Evolutionary conservation across 495 filamentous ascomycete genomes (phyloP), one percentile per base, ranked within the genome.

Genomic region (Staphylotrichum longicolle): DNA sequence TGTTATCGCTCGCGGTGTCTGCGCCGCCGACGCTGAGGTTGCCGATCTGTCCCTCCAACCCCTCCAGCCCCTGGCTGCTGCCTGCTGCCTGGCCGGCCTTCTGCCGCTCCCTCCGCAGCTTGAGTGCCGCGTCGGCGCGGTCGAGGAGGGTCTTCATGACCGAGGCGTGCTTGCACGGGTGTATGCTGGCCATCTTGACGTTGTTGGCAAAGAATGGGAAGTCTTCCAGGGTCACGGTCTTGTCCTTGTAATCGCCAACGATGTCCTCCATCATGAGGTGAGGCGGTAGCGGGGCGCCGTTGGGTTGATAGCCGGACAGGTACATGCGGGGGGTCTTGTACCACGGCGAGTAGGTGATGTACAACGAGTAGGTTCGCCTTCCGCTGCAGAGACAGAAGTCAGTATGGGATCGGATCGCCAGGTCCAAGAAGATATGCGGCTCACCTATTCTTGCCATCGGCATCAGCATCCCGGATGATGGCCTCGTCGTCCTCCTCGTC

Each of bases 61-160:
- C 79, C 35, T 79, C 78, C 72, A 84, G 78, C 39, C 80, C 83
- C 49, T 82, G 79, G 40, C 78, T 78, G 63, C 73, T 78, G 41
- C 75, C 74, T 7, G 71, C 58, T 9, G 68, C 73, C 66, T 76
- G 74, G 15, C 77, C 80, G 3, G 70, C 75, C 71, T 85, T 86
- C 46, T 93, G 78, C 78, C 92, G 96, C 61, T 92, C 88, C 39
- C 91, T 80, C 7, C 93, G 85, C 30, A 96, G 82, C 76, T 97
- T 98, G 51, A 97, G 80, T 1, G 93, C 92, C 0, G 91, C 91
- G 66, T 97, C 93, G 30, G 93, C 93, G 42, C 95, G 90, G 70
- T 98, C 95, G 41, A 99, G 87, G 3, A 99, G 86, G 9, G 88
- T 89, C 77, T 98, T 99, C 95, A 99, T 99, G 65, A 98, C 95